Evolutionary conservation across 78 protist genomes (phyloP), one percentile per base, ranked within the genome.

Genomic region (Dictyostelium capitatum): DNA sequence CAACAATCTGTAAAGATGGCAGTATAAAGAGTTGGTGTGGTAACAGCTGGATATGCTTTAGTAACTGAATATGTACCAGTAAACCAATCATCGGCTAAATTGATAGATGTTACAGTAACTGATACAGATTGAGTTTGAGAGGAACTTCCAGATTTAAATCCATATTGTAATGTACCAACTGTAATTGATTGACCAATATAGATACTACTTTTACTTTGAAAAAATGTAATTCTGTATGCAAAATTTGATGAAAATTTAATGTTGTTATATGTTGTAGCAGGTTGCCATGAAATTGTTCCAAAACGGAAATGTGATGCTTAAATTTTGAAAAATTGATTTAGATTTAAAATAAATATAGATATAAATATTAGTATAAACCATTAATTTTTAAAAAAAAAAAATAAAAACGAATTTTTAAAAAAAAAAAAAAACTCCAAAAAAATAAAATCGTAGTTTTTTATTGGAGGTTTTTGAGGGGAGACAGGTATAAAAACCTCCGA

Each of bases 281-380:
- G 70, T 30, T 4, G 11, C 78, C 78, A 70, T 1, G 54, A 41
- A 8, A 70, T 41, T 4, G 28, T 37, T 4, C 54, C 78, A 70
- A 14, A 70, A 41, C 78, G 46, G 50, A 70, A 70, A 70, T 70
- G 78, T 41, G 78, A 37, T 70, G 78, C 78, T 54, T 54, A 54
- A 54, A 19, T 54, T 3, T 37, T 37, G 43, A 37, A 3, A 3
- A 2, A 37, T 37, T 37, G 43, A 37, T 37, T 37, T n/a, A n/a
- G n/a, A n/a, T n/a, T n/a, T n/a, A n/a, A n/a, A n/a, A n/a, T n/a
- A n/a, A n/a, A n/a, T n/a, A n/a, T n/a, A n/a, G n/a, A n/a, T n/a
- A n/a, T n/a, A n/a, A n/a, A n/a, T n/a, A n/a, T n/a, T n/a, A n/a
- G n/a, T n/a, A n/a, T n/a, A n/a, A n/a, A n/a, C n/a, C n/a, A n/a